A percentile compares a stretch with the other conserved stretches of the same genome.
Evolutionary conservation across 2,329 filamentous ascomycete species (phyloP).

Genomic region (Karstenula rhodostoma): DNA sequence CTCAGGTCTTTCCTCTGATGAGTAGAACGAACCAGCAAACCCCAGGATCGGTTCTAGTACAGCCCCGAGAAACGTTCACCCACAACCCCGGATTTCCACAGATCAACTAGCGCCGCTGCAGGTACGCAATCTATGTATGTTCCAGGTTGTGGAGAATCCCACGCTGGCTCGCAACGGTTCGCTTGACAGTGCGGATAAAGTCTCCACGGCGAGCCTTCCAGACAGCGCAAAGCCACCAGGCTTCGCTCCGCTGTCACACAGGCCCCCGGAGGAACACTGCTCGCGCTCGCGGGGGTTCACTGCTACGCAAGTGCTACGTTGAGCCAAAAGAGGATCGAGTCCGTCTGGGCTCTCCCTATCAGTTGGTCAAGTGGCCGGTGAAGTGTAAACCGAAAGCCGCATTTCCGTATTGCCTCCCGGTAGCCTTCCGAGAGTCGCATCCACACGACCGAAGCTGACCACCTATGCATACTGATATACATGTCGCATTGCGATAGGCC

Average conservation of each 20-base stretch:
- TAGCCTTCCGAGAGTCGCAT: not conserved
- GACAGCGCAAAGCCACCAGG: conserved; percentile 14
- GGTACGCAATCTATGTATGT: conserved; percentile 11
- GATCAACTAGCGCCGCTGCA: conserved; percentile 13
- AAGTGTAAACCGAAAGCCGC: not conserved
- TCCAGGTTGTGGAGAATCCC: not conserved
- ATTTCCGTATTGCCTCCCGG: not conserved
- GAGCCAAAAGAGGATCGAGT: not conserved
- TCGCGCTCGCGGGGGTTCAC: not conserved
- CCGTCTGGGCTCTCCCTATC: not conserved
- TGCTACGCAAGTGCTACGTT: not conserved
- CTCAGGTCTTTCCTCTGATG: not conserved
- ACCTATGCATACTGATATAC: not conserved
- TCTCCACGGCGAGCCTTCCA: not conserved
- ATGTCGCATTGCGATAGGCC: not conserved
- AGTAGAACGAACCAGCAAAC: too few relatives aligned
- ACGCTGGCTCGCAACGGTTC: not conserved
- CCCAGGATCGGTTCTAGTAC: too few relatives aligned
- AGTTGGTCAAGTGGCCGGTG: too few relatives aligned
- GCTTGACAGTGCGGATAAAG: not conserved
- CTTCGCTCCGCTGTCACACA: conserved; percentile 4
- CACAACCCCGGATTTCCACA: not conserved
- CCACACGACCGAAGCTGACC: not conserved
- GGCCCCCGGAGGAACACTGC: not conserved
- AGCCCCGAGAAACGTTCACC: not conserved